Evolutionary conservation across 495 filamentous ascomycete genomes (phyloP).

Genomic region (Aspergillus hancockii): DNA sequence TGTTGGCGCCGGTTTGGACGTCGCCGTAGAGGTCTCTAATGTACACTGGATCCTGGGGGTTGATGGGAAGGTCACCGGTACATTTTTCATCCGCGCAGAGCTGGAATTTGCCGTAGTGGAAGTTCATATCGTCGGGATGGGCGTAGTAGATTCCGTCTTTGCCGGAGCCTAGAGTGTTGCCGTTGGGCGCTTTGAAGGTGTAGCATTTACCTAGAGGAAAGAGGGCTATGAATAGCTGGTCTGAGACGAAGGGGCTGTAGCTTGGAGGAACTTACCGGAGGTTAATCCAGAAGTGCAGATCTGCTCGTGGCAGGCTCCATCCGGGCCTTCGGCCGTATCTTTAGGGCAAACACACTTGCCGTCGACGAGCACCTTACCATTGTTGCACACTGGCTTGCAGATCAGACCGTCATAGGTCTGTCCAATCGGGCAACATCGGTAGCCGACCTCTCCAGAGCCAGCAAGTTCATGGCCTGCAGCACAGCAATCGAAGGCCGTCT

Average conservation of each 20-base stretch:
- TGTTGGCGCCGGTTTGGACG: background rate
- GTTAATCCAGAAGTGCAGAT: constrained; percentile 6
- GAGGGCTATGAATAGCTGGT: background rate
- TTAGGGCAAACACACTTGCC: constrained; percentile 6
- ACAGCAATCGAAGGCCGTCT: constrained; percentile 15
- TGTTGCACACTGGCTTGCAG: constrained; percentile 9
- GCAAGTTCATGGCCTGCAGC: constrained; percentile 8
- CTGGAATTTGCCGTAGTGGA: constrained; percentile 13
- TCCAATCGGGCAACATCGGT: constrained; percentile 7
- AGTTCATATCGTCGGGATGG: constrained; percentile 2
- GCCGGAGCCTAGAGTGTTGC: constrained; percentile 10
- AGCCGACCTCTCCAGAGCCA: constrained; percentile 6
- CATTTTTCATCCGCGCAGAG: constrained; percentile 12
- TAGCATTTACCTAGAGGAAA: constrained; percentile 13
- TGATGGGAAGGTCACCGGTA: constrained; percentile 1
- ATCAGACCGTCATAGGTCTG: constrained; percentile 8
- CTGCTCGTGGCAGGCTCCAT: constrained; percentile 3
- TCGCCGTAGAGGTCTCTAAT: constrained; percentile 14
- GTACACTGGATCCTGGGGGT: constrained; percentile 8
- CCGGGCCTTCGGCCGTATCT: background rate
- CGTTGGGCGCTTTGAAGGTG: constrained; percentile 12
- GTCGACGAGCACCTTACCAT: constrained; percentile 9
- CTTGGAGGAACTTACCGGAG: constrained; percentile 1
- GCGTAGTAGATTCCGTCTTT: constrained; percentile 10
- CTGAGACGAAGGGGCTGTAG: background rate